Base-by-base conservation (phyloP, 2,329 filamentous ascomycete species). In the Emmonsiellopsis sp. region DNA sequence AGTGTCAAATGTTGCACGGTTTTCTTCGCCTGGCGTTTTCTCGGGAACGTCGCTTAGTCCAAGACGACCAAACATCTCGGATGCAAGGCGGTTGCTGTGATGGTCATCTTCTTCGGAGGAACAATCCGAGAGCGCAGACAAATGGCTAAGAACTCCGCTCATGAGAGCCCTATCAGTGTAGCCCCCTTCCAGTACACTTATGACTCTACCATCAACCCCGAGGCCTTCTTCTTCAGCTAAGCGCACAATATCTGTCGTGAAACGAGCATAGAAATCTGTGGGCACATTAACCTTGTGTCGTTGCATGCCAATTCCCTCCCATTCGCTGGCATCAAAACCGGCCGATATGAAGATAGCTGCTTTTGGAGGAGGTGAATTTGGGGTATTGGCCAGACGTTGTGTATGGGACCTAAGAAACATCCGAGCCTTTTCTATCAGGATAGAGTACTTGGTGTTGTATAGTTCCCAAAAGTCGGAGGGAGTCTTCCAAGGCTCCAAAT, bases 321-420 rank as follows among this genome's bases (percentile, higher is more conserved):
- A 94, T 67, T 98, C 90, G 65, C 91, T 96, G 2, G 93, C 93
- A 71, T 98, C 93, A 60, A 98, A 98, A 0, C 93, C 94, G 2
- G 93, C 91, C 45, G 92, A 97, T 49, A 98, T 74, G 72, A 98
- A 98, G 45, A 98, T 90, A 35, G 89, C 92, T 1, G 87, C 88
- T 63, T 86, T 92, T 3, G 90, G 86, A 26, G 74, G 74, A 35
- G 83, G 78, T 40, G 81, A 79, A 50, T 76, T 79, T 8, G 78
- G 72, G 0, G 79, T 73, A 15, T 76, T 76, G 10, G 35, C 11
- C 32, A 93, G 71, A 32, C 81, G 81, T 43, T 83, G 77, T 0
- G 88, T 84, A 61, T 96, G 89, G 11, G 75, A 74, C 51, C 78
- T 80, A n/a, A 97, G 75, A 62, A 89, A 97, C 2, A 73, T 76